Evolutionary conservation across 139 green algal genomes (phyloP).

Genomic region (Chlamydomonas schloesseri): DNA sequence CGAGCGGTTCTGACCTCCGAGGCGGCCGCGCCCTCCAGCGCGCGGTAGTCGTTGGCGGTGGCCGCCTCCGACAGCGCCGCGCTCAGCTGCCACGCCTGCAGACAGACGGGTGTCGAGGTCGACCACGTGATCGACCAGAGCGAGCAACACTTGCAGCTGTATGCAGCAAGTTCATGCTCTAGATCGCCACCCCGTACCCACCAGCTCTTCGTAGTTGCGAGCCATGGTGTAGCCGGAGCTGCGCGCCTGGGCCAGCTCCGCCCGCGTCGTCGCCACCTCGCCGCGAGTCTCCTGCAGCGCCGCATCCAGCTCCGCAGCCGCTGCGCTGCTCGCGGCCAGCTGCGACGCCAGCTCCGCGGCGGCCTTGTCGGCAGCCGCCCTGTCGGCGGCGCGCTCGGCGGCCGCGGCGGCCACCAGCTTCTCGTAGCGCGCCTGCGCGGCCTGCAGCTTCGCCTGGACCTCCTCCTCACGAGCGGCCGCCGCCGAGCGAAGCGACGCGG

Average conservation of each 20-base stretch:
- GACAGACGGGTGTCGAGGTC: background rate
- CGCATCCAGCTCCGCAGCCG: background rate
- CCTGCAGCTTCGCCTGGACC: background rate
- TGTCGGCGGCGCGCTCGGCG: background rate
- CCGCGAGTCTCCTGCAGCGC: background rate
- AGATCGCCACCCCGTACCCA: background rate
- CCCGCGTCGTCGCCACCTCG: background rate
- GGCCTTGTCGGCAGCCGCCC: too few species aligned
- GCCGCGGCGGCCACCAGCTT: background rate
- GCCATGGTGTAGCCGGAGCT: background rate
- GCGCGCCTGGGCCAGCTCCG: background rate
- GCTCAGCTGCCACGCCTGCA: conserved; percentile 31
- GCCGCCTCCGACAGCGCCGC: background rate
- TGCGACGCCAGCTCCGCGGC: background rate
- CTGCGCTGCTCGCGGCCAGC: background rate
- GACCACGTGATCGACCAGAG: too few species aligned
- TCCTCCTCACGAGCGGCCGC: too few species aligned
- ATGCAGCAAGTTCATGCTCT: too few species aligned
- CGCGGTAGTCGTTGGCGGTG: background rate
- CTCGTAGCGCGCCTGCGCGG: background rate
- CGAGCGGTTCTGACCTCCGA: background rate
- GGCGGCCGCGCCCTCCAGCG: background rate
- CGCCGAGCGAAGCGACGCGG: background rate
- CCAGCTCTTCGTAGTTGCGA: conserved; percentile 7
- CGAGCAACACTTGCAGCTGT: background rate